Conservation (phyloP, 176 grass and related monocot species). For the Miscanthus lutarioriparius region DNA sequence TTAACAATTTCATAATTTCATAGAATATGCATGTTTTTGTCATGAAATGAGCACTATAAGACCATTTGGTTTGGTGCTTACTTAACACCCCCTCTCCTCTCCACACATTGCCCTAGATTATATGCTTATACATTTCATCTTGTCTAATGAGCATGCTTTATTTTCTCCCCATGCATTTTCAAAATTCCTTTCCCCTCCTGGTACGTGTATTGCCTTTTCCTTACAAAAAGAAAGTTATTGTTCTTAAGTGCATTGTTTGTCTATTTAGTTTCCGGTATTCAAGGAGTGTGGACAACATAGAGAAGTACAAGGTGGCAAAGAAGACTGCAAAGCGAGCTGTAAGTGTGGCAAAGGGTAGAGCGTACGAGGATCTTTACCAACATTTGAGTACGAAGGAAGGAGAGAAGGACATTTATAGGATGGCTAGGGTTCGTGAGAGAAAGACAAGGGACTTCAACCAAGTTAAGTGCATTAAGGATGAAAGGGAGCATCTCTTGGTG, state of each 20-base stretch:
- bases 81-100: background rate
- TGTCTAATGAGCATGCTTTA: background rate
- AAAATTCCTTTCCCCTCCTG: background rate
- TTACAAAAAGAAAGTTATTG: background rate
- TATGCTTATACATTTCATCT: background rate
- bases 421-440: too few species aligned
- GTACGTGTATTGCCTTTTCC: background rate
- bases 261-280: slow-evolving; percentile 6
- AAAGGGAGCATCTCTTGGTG: too few species aligned
- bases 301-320: too few species aligned
- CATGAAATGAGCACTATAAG: slow-evolving; percentile 10
- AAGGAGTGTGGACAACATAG: too few species aligned
- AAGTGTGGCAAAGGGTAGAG: too few species aligned
- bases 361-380: too few species aligned
- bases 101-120: background rate
- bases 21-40: background rate
- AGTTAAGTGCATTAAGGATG: too few species aligned
- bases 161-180: background rate
- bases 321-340: too few species aligned
- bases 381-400: too few species aligned
- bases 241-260: background rate
- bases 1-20: background rate
- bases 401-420: too few species aligned
- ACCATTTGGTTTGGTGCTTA: background rate
- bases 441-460: too few species aligned